Conservation (phyloP, 2,329 filamentous ascomycete species). For the Metarhizium brunneum region DNA sequence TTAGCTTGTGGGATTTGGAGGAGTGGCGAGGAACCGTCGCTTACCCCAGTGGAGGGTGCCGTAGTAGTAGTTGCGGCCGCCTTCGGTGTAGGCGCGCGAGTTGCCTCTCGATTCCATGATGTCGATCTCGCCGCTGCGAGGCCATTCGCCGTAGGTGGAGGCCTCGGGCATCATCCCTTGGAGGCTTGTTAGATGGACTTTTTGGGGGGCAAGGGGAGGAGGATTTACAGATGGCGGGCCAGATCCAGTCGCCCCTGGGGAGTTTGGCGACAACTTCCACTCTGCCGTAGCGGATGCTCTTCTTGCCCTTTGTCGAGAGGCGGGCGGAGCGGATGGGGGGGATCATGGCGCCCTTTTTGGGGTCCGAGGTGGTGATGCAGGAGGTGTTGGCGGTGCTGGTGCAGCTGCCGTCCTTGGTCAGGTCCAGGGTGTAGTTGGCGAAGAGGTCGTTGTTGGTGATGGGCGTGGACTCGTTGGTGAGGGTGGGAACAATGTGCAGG, state of each 20-base stretch:
- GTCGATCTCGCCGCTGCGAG: conserved; percentile 43
- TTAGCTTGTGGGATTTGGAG: background rate
- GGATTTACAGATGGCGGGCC: conserved; percentile 33
- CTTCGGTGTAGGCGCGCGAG: conserved; percentile 25
- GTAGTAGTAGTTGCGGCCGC: conserved; percentile 33
- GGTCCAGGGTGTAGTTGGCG: conserved; percentile 33
- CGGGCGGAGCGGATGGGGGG: conserved; percentile 40
- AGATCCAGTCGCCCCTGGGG: conserved; percentile 45
- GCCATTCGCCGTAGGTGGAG: conserved; percentile 39
- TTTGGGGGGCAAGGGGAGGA: background rate
- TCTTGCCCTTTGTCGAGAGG: conserved; percentile 26
- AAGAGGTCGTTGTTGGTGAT: conserved; percentile 29
- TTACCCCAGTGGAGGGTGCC: conserved; percentile 39
- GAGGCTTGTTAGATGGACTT: background rate
- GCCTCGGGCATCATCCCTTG: conserved; percentile 40
- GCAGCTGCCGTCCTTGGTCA: conserved; percentile 31
- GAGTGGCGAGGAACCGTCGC: background rate
- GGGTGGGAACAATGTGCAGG: conserved; percentile 46
- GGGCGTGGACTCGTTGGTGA: conserved; percentile 31
- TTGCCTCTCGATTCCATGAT: conserved; percentile 38
- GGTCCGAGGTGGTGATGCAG: conserved; percentile 33
- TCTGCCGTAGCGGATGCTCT: conserved; percentile 15
- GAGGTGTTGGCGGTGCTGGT: conserved; percentile 24
- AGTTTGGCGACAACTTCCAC: conserved; percentile 45
- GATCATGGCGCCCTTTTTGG: conserved; percentile 34